These are phyloP conservation scores for Stenogyne calaminthoides DNA, from an alignment of 305 asterid genomes.

Conservation along the genomic window DNA sequence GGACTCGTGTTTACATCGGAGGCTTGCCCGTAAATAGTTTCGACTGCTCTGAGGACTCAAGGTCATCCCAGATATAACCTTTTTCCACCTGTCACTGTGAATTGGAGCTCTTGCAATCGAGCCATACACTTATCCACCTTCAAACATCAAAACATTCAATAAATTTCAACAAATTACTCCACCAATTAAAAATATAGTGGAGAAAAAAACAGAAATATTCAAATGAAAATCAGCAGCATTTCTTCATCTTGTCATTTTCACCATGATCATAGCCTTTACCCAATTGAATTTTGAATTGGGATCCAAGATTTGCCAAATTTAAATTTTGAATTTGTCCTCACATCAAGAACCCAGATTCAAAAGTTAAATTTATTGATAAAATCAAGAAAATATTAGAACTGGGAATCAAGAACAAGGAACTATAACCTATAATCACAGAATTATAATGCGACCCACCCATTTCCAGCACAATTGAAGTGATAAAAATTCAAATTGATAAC, in stretches of 20 bases:
- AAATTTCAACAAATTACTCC: background rate
- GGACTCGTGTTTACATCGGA: constrained; percentile 70
- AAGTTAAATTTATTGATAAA: background rate
- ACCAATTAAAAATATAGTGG: background rate
- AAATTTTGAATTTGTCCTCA: background rate
- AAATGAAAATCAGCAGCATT: background rate
- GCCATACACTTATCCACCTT: constrained; percentile 94
- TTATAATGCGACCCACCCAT: background rate
- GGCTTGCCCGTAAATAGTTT: constrained; percentile 51
- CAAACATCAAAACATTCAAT: background rate
- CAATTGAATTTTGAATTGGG: background rate
- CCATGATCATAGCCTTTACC: background rate
- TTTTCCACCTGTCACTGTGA: constrained; percentile 66
- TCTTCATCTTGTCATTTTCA: background rate
- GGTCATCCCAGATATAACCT: constrained; percentile 51
- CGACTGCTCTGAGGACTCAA: constrained; percentile 69
- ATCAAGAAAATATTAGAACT: background rate
- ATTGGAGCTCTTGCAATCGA: constrained; percentile 83
- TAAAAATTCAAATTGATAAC: background rate
- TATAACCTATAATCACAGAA: background rate
- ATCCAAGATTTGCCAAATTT: background rate
- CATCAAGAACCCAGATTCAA: background rate
- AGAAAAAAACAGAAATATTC: background rate
- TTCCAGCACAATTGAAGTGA: background rate
- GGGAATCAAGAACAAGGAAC: background rate